These are phyloP conservation scores for Aspergillus sp. DNA, from an alignment of 2,329 filamentous ascomycete species.

Conservation along the genomic window DNA sequence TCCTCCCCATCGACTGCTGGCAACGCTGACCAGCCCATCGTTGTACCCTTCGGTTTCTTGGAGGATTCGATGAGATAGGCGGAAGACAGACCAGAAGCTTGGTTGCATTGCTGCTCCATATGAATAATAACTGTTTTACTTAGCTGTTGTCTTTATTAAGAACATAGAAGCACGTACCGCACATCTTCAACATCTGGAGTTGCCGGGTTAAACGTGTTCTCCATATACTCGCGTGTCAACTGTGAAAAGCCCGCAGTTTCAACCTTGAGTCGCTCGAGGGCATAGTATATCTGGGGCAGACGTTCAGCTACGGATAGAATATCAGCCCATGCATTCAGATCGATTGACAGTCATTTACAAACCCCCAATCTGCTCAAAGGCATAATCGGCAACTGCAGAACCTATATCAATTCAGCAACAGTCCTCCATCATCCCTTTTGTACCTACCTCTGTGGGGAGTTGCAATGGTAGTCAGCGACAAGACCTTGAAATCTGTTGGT, in stretches of 20 bases:
- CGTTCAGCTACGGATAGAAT: slow-evolving; percentile 45
- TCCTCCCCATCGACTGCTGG: slow-evolving; percentile 56
- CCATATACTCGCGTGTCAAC: slow-evolving; percentile 56
- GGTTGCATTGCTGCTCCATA: slow-evolving; percentile 58
- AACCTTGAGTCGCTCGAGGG: slow-evolving; percentile 50
- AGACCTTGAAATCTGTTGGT: slow-evolving; percentile 67
- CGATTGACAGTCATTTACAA: slow-evolving; percentile 10
- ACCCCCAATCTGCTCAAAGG: slow-evolving; percentile 56
- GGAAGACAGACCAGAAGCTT: slow-evolving; percentile 53
- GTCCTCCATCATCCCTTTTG: not conserved
- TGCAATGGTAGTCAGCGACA: slow-evolving; percentile 61
- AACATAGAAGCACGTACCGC: slow-evolving; percentile 27
- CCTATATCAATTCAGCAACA: slow-evolving; percentile 29
- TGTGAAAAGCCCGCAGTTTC: slow-evolving; percentile 60
- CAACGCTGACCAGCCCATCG: slow-evolving; percentile 58
- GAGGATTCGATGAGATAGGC: slow-evolving; percentile 53
- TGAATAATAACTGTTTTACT: slow-evolving; percentile 50
- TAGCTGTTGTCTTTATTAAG: not conserved
- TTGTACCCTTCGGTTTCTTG: slow-evolving; percentile 53
- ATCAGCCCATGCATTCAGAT: not conserved
- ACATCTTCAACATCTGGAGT: slow-evolving; percentile 53
- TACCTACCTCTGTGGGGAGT: slow-evolving; percentile 53
- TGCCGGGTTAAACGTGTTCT: slow-evolving; percentile 54
- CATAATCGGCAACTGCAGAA: slow-evolving; percentile 58
- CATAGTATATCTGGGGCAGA: slow-evolving; percentile 52